These are phyloP conservation scores for Mollisia scopiformis DNA, from an alignment of 2,329 filamentous ascomycete species.

Conservation along the genomic window DNA sequence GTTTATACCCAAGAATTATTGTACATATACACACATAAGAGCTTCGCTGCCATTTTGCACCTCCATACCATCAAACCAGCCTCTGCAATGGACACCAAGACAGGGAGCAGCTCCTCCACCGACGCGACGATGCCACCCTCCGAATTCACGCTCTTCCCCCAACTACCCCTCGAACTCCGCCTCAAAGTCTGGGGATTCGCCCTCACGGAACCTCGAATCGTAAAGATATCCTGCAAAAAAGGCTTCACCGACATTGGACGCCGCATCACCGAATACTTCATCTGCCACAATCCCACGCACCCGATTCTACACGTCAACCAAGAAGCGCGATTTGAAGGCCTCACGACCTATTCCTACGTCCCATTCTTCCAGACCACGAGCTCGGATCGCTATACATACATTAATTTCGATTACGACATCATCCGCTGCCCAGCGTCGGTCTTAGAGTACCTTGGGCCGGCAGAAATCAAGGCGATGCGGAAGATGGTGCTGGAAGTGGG, in stretches of 20 bases:
- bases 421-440: constrained; percentile 24
- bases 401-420: constrained; percentile 25
- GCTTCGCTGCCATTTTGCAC: no score
- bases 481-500: constrained; percentile 26
- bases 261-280: constrained; percentile 20
- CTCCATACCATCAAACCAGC: neutral
- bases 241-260: neutral
- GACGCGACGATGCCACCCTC: constrained; percentile 9
- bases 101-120: neutral
- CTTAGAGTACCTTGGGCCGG: constrained; percentile 21
- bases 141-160: constrained; percentile 31
- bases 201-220: constrained; percentile 20
- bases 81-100: neutral
- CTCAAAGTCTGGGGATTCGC: constrained; percentile 31
- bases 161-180: constrained; percentile 33
- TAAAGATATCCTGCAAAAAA: constrained; percentile 26
- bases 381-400: constrained; percentile 24
- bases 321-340: constrained; percentile 35
- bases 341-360: constrained; percentile 22
- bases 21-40: no score
- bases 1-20: neutral
- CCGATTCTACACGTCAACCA: constrained; percentile 32
- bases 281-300: constrained; percentile 29
- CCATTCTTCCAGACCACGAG: neutral
- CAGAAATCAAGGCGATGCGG: constrained; percentile 20